Evolutionary conservation across 352 stramenopile species (phyloP).

Genomic region (Globisporangium mamillatum): DNA sequence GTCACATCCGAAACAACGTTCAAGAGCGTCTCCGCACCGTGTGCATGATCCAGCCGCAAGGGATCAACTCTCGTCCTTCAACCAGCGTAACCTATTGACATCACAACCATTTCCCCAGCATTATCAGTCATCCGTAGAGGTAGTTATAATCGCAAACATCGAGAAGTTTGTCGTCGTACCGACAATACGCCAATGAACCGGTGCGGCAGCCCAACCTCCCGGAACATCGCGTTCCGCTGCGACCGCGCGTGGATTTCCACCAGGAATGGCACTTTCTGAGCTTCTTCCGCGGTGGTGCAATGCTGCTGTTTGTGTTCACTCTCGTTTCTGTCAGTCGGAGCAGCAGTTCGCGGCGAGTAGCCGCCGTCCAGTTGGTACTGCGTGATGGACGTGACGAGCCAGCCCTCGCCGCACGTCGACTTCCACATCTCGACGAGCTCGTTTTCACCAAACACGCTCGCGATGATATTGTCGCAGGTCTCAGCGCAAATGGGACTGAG

Average conservation of each 20-base stretch:
- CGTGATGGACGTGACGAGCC: conserved; percentile 80
- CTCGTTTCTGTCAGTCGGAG: background rate
- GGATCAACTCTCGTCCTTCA: conserved; percentile 67
- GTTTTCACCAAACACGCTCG: conserved; percentile 53
- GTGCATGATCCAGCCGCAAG: conserved; percentile 61
- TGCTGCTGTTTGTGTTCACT: background rate
- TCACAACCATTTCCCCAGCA: background rate
- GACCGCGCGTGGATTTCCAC: conserved; percentile 67
- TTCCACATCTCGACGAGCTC: conserved; percentile 76
- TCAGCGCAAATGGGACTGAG: conserved; percentile 62
- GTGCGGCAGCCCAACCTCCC: conserved; percentile 70
- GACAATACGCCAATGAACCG: conserved; percentile 70
- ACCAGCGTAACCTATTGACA: conserved; percentile 50
- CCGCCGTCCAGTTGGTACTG: conserved; percentile 74
- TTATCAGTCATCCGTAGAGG: background rate
- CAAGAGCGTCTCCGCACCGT: conserved; percentile 29
- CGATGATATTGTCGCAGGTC: conserved; percentile 62
- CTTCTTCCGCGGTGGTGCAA: conserved; percentile 27
- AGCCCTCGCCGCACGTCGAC: conserved; percentile 62
- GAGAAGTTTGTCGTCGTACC: conserved; percentile 19
- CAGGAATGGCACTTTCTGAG: conserved; percentile 50
- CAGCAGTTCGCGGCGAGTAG: conserved; percentile 20
- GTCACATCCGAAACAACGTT: background rate
- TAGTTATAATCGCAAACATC: background rate
- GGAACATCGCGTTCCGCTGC: conserved; percentile 77